Conservation (phyloP, 2,329 filamentous ascomycete species). For the Cercospora canescens region DNA sequence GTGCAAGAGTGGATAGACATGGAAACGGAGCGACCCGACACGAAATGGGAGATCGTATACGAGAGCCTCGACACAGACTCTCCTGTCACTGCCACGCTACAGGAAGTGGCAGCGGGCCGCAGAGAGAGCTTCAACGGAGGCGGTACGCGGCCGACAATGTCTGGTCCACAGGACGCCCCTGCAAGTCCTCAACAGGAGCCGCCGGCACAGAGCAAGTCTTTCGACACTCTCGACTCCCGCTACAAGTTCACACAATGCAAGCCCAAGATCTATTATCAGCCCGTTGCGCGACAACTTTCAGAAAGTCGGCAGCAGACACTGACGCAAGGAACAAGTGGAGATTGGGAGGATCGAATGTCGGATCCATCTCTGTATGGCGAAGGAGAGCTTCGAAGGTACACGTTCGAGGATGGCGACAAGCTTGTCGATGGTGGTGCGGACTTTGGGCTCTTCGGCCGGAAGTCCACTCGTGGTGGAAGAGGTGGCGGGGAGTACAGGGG, state of each 20-base stretch:
- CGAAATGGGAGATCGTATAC: slow-evolving; percentile 75
- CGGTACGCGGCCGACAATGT: slow-evolving; percentile 13
- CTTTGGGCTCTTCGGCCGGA: slow-evolving; percentile 33
- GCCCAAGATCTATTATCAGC: slow-evolving; percentile 65
- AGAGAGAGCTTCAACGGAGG: slow-evolving; percentile 29
- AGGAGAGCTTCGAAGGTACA: slow-evolving; percentile 43
- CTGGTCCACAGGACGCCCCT: slow-evolving; percentile 16
- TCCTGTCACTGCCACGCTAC: slow-evolving; percentile 42
- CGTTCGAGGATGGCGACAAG: slow-evolving; percentile 46
- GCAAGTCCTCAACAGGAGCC: slow-evolving; percentile 10
- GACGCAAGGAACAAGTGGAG: slow-evolving; percentile 44
- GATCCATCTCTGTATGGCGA: slow-evolving; percentile 28
- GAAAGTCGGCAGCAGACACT: slow-evolving; percentile 64
- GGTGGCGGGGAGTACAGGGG: slow-evolving; percentile 22
- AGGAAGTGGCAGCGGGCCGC: slow-evolving; percentile 22
- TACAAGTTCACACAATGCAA: slow-evolving; percentile 62
- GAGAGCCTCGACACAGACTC: slow-evolving; percentile 51
- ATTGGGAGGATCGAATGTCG: slow-evolving; percentile 40
- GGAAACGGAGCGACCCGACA: slow-evolving; percentile 54
- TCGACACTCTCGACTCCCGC: slow-evolving; percentile 54
- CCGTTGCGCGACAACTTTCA: slow-evolving; percentile 65
- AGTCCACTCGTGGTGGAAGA: slow-evolving; percentile 21
- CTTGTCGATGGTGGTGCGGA: slow-evolving; percentile 45
- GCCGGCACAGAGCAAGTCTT: slow-evolving; percentile 19
- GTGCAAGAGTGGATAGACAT: slow-evolving; percentile 70